A percentile compares a stretch with the other conserved stretches of the same genome.
These are phyloP conservation scores for Picochlorum sp. DNA, from an alignment of 139 green algal genomes.

Conservation along the genomic window DNA sequence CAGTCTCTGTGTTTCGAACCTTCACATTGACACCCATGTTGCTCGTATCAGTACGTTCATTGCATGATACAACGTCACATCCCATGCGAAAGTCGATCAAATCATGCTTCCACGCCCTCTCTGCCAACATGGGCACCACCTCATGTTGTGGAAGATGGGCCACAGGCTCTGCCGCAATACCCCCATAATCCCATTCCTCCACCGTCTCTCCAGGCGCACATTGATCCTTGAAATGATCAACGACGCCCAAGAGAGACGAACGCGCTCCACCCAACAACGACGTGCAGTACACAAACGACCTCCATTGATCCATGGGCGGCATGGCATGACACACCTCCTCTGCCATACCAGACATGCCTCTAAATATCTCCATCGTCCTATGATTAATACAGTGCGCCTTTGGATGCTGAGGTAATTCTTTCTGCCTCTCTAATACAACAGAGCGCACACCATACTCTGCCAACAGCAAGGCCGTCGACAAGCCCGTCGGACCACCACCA, in stretches of 20 bases:
- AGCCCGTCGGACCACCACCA: constrained; percentile 69
- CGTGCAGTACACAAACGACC: constrained; percentile 75
- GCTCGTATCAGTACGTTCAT: background rate
- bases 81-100: constrained; percentile 22
- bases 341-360: constrained; percentile 33
- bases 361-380: constrained; percentile 79
- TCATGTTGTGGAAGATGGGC: constrained; percentile 78
- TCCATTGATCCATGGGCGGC: constrained; percentile 72
- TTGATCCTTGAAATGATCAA: constrained; percentile 75
- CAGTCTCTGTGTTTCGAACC: background rate
- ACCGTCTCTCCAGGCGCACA: background rate
- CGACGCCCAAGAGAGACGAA: constrained; percentile 44
- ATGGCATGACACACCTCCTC: constrained; percentile 29
- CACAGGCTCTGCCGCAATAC: constrained; percentile 56
- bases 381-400: constrained; percentile 93
- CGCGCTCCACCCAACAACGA: constrained; percentile 25
- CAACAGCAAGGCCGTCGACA: constrained; percentile 59
- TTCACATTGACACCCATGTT: background rate
- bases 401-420: constrained; percentile 50
- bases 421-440: constrained; percentile 57
- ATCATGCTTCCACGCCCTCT: background rate
- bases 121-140: constrained; percentile 64
- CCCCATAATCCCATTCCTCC: background rate
- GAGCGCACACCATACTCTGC: constrained; percentile 42
- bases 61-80: constrained; percentile 2